Evolutionary conservation across 2,329 filamentous ascomycete species (phyloP), one percentile per base, ranked within the genome.

Genomic region (Beauveria australis): DNA sequence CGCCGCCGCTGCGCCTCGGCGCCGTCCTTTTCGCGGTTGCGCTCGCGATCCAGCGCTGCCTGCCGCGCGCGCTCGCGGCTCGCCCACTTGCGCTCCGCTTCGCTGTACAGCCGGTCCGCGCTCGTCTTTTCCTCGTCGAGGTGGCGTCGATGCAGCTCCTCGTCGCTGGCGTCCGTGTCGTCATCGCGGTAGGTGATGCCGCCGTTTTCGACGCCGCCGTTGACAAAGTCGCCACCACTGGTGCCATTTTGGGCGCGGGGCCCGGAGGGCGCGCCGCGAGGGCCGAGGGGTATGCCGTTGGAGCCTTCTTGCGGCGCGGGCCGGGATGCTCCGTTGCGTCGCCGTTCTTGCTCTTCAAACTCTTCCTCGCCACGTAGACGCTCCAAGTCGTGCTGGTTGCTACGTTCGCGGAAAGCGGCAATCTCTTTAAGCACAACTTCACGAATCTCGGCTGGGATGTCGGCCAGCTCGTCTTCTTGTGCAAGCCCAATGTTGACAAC

Each of bases 351-450:
- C 61, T 90, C 89, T 71, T 97, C 94, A 66, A 96, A 85, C 71
- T 97, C 93, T 71, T 99, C 94, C 73, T 99, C 94, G 49, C 88
- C 82, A 69, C 87, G 87, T 41, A 96, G 76, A 3, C 94, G 89
- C 73, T 99, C 94, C 69, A 95, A 77, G 70, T 99, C 94, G 44
- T 93, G 83, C 63, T 89, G 86, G 62, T 87, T 96, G 67, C 93
- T 97, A 22, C 93, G 84, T 66, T 99, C 94, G 65, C 94, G 84
- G 78, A 99, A 99, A 0, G 92, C 90, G 0, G 91, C 87, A 68
- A 99, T 99, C 72, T 99, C 95, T 61, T 88, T 88, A 0, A 94
- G 91, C 18, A 99, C 94, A 0, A 91, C 92, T 71, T 96, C 94
- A 26, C 94, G 87, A 91, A 96, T 95, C 71, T 97, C 94, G 1